phyloP scores from a whole-genome alignment of 2,329 filamentous ascomycete species.

The Ophiocordyceps camponoti-saundersi region DNA sequence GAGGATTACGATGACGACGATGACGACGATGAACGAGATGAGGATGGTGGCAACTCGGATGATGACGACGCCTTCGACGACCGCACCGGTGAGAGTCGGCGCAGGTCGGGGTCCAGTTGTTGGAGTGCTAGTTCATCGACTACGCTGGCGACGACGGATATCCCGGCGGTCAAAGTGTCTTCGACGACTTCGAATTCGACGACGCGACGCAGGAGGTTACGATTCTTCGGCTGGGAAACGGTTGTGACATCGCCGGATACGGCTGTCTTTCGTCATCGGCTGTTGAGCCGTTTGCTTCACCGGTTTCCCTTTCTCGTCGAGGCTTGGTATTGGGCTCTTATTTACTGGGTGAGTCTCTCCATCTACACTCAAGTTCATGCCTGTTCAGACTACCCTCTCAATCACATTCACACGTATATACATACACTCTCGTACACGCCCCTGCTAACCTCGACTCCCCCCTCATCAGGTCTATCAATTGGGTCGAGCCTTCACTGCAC shows the following conservation, averaged over 20 bases:
- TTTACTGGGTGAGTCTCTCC: conserved; percentile 4
- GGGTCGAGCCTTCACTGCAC: conserved; percentile 52
- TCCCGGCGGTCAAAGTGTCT: too few species aligned
- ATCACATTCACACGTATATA: neutral
- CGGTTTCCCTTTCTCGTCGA: conserved; percentile 59
- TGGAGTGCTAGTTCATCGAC: conserved; percentile 12
- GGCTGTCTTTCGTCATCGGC: conserved; percentile 36
- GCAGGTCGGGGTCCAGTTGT: neutral
- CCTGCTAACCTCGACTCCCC: too few species aligned
- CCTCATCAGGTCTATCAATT: conserved; percentile 53
- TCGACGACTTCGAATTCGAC: conserved; percentile 4
- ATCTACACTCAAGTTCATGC: too few species aligned
- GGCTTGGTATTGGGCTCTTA: conserved; percentile 51
- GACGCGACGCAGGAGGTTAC: conserved; percentile 16
- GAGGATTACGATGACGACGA: neutral
- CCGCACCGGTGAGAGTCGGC: too few species aligned
- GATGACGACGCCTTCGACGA: neutral
- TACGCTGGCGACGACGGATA: conserved; percentile 4
- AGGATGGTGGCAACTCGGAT: neutral
- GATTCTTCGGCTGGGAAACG: conserved; percentile 13
- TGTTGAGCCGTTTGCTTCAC: conserved; percentile 45
- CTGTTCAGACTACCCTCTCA: too few species aligned
- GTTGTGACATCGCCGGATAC: conserved; percentile 39
- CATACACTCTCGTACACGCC: too few species aligned
- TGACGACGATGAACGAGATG: neutral